Evolutionary conservation across 805 yeast species (phyloP).

Genomic region (Barnettozyma sp.): DNA sequence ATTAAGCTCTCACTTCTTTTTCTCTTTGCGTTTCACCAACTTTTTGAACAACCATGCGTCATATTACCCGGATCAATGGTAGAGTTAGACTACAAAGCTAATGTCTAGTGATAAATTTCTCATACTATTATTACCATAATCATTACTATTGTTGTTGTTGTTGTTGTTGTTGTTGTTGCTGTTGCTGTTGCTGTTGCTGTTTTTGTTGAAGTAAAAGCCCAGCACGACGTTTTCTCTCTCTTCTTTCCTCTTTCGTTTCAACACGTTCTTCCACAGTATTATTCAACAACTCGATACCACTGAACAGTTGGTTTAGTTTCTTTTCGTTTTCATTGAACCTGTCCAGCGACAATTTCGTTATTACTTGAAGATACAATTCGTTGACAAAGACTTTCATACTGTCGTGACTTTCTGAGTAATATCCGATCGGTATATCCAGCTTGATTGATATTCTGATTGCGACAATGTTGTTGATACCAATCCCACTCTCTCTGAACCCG

Average conservation of each 20-base stretch:
- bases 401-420: slow-evolving; percentile 30
- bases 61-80: too few relatives aligned
- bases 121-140: slow-evolving; percentile 1
- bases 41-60: too few relatives aligned
- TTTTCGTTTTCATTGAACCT: slow-evolving; percentile 60
- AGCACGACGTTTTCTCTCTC: slow-evolving; percentile 45
- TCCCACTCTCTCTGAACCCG: slow-evolving; percentile 85
- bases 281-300: slow-evolving; percentile 33
- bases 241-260: slow-evolving; percentile 54
- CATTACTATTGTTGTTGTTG: slow-evolving; percentile 1
- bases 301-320: slow-evolving; percentile 44
- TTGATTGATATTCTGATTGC: slow-evolving; percentile 72
- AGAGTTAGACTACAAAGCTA: too few relatives aligned
- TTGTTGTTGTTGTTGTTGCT: slow-evolving; percentile 17
- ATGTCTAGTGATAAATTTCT: background rate
- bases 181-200: slow-evolving; percentile 4
- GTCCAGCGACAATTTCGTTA: slow-evolving; percentile 50
- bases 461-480: slow-evolving; percentile 70
- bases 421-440: slow-evolving; percentile 75
- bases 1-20: background rate
- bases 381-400: slow-evolving; percentile 39
- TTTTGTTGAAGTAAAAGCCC: slow-evolving; percentile 29
- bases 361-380: slow-evolving; percentile 41
- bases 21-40: too few relatives aligned
- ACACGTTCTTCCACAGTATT: slow-evolving; percentile 7